Evolutionary conservation across 495 filamentous ascomycete species (phyloP).

Genomic region (Daldinia childiae): DNA sequence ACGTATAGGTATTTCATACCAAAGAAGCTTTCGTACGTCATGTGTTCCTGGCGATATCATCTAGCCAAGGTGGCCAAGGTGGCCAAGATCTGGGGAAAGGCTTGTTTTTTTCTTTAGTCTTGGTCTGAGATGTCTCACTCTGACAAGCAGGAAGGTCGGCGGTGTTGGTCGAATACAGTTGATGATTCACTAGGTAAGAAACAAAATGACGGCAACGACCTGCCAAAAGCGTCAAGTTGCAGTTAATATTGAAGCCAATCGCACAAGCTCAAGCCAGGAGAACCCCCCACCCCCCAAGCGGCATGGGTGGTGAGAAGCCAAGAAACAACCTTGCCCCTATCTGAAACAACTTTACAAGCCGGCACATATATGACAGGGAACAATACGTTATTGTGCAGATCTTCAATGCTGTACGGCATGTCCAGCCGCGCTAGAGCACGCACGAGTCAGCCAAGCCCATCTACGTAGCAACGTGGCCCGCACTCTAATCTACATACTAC

Average conservation of each 20-base stretch:
- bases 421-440: conserved; percentile 39
- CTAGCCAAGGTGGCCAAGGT: conserved; percentile 16
- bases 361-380: conserved; percentile 24
- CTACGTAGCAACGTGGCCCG: conserved; percentile 1
- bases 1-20: neutral
- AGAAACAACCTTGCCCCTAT: conserved; percentile 19
- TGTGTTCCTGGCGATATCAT: conserved; percentile 10
- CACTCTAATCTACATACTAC: conserved; percentile 21
- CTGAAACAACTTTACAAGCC: conserved; percentile 33
- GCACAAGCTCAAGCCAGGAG: neutral
- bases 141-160: conserved; percentile 1
- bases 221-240: conserved; percentile 40
- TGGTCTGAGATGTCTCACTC: conserved; percentile 32
- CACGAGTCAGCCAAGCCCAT: conserved; percentile 29
- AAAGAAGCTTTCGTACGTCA: conserved; percentile 22
- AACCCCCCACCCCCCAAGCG: conserved; percentile 21
- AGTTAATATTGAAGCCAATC: conserved; percentile 11
- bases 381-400: conserved; percentile 27
- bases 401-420: conserved; percentile 37
- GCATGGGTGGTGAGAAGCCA: conserved; percentile 11
- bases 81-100: conserved; percentile 45
- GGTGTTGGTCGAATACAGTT: neutral
- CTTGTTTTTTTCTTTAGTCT: conserved; percentile 35
- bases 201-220: conserved; percentile 22
- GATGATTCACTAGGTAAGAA: conserved; percentile 20